Base-by-base conservation (phyloP, 106 monocot species). In the Dioscorea dumetorum region DNA sequence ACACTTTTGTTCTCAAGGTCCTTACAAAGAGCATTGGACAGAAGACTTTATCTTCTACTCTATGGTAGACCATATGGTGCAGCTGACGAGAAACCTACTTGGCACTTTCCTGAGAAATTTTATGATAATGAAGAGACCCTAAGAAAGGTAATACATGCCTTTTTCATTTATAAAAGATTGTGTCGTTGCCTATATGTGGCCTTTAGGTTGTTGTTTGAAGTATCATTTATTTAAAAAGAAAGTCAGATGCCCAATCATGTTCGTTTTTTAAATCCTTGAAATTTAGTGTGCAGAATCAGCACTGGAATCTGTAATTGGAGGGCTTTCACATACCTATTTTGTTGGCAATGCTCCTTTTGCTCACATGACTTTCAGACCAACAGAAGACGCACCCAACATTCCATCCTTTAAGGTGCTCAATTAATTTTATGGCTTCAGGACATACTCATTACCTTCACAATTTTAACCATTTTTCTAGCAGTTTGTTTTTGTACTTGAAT, bases 61-160 rank as follows among this genome's bases (percentile, higher is more conserved):
- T 89, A 97, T 69, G 97, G 97, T 57, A 74, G 57, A 41, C 35
- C 91, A 56, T 81, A 73, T 78, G 89, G 91, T 61, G 61, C 70
- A 74, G 63, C 81, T 84, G 83, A 72, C n/a, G 61, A 83, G 17
- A 85, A 91, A 53, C 84, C 78, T 63, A 78, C 77, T 71, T 97
- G 97, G 91, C 97, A 97, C 81, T 97, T 97, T 63, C 97, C 97
- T 22, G 91, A 97, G 68, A 97, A 97, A 74, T 74, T 84, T 57
- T 92, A 97, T 70, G 91, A 89, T 82, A 88, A 89, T 61, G 97
- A 97, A 83, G 86, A 81, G 31, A 89, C 91, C 58, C 32, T 97
- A 64, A 80, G 91, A 69, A 56, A 84, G 87, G 97, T 97, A 10
- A 48, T 17, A 20, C 1, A 11, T 41, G 18, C 15, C 14, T 32